These are phyloP conservation scores for Phytopythium delawarense DNA, from an alignment of 352 stramenopile species.

Conservation along the genomic window DNA sequence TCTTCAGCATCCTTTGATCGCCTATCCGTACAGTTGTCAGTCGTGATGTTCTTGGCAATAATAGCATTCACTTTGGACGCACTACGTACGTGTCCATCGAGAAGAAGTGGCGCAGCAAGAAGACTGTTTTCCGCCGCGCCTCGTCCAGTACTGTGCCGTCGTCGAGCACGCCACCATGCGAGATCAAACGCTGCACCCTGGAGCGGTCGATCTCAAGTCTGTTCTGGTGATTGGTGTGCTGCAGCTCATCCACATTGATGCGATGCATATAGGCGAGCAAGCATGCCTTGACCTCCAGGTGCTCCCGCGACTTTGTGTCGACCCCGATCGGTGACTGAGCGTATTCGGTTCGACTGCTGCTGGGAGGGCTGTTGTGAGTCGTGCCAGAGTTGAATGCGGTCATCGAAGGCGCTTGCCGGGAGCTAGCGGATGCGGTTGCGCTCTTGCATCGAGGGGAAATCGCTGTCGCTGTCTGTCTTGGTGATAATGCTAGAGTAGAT, in stretches of 20 bases:
- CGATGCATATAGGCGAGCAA: conserved; percentile 61
- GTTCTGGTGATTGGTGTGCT: conserved; percentile 33
- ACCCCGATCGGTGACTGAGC: neutral
- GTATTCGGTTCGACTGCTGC: neutral
- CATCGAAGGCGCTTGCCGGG: neutral
- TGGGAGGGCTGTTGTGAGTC: no score
- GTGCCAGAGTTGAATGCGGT: no score
- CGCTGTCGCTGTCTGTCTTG: neutral
- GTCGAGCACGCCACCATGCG: conserved; percentile 26
- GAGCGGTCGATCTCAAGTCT: conserved; percentile 30
- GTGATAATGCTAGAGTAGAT: neutral
- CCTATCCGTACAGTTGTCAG: neutral
- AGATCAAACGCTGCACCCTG: conserved; percentile 42
- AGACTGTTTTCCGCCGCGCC: conserved; percentile 59
- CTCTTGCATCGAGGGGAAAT: neutral
- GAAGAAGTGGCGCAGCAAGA: conserved; percentile 73
- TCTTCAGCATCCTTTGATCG: conserved; percentile 17
- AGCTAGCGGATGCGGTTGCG: neutral
- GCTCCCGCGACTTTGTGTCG: conserved; percentile 31
- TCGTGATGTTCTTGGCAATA: neutral
- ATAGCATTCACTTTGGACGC: neutral
- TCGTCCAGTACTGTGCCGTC: conserved; percentile 43
- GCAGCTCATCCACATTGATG: conserved; percentile 53
- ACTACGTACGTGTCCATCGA: conserved; percentile 25
- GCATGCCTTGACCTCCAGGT: conserved; percentile 66